Base-by-base conservation (phyloP, 805 yeast species). In the Ascoidea tarda region DNA sequence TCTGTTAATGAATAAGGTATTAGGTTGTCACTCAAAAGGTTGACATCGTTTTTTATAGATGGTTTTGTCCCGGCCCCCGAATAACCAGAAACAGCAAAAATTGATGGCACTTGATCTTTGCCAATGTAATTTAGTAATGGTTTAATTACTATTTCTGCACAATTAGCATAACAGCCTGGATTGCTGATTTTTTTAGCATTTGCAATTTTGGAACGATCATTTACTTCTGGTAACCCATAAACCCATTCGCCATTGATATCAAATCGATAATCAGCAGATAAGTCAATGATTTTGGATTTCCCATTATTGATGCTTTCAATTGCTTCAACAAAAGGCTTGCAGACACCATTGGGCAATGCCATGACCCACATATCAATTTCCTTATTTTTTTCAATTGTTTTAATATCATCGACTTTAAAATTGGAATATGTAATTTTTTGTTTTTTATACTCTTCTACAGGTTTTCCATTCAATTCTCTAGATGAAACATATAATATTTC, bases 41-140 rank as follows among this genome's bases (percentile, higher is more conserved):
- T 74, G 50, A 84, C 71, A 66, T 93, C 97, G 65, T 93, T 93
- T 72, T 90, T 89, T 56, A 96, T 96, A 12, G 96, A 87, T 54
- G 99, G 99, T 71, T 95, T 93, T 46, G 99, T 90, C 59, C 99
- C 99, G 8, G 99, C 99, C 54, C 99, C 99, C 10, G 99, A 93
- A 67, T 91, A 93, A 50, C 99, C 99, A 50, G 96, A 87, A 38
- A 93, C 93, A 64, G 99, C 99, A 65, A 93, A 93, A 10, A 91
- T 75, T 4, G 88, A 72, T 51, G 99, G 98, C 14, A 8, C 8
- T 38, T 38, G 14, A 33, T 76, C 72, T 44, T 93, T 93, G 12
- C 72, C 69, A 47, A 81, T 73, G 62, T 78, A 78, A 50, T 81
- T 79, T 8, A 50, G 10, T 60, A 93, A 72, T 44, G 99, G 99